These are phyloP conservation scores for Cephaloascus fragrans DNA, from an alignment of 805 yeast species.

Conservation along the genomic window DNA sequence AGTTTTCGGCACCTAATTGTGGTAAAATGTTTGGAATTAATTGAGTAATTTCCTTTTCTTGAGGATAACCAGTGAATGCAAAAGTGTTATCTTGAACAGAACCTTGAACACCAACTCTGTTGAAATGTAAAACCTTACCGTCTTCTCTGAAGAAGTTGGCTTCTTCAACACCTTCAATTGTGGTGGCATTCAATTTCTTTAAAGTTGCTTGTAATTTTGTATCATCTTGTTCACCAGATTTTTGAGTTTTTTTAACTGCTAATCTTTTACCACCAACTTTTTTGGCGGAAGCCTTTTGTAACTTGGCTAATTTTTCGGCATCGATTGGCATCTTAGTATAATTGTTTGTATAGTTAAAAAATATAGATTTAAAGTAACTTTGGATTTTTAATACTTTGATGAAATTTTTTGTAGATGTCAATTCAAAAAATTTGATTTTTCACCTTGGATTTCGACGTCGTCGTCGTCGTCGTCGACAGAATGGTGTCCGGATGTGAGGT, in stretches of 20 bases:
- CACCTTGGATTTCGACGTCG: too few species aligned
- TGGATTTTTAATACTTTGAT: too few species aligned
- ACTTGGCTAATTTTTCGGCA: conserved; percentile 89
- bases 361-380: too few species aligned
- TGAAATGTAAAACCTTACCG: conserved; percentile 92
- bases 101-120: conserved; percentile 93
- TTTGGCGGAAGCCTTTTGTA: conserved; percentile 75
- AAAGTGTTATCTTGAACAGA: conserved; percentile 86
- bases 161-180: conserved; percentile 85
- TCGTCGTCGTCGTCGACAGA: too few species aligned
- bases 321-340: conserved; percentile 79
- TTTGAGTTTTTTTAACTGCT: conserved; percentile 71
- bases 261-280: conserved; percentile 85
- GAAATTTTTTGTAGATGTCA: too few species aligned
- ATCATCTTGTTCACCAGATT: conserved; percentile 73
- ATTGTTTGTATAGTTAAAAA: too few species aligned
- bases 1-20: conserved; percentile 93
- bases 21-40: conserved; percentile 91
- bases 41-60: conserved; percentile 85
- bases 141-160: conserved; percentile 97
- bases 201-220: conserved; percentile 83
- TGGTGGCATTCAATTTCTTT: conserved; percentile 82
- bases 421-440: too few species aligned
- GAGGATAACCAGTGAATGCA: conserved; percentile 92
- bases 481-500: too few species aligned